phyloP scores from a whole-genome alignment of 805 yeast species.

The Metschnikowia cubensis region DNA sequence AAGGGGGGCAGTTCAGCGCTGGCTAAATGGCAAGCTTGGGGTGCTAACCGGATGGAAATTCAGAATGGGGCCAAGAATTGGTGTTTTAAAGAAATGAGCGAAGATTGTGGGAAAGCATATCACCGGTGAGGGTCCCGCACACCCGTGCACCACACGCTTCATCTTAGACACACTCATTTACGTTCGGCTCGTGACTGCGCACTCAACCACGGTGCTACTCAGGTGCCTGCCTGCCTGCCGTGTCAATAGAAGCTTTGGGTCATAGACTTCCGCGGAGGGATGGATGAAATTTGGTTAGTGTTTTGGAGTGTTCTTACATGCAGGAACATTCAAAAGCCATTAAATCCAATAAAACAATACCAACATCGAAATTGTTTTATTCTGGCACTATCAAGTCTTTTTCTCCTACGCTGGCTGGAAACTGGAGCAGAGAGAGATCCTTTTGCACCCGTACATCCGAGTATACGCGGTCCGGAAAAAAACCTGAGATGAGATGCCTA shows the following conservation, averaged over 20 bases:
- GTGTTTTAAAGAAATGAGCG: slow-evolving; percentile 3
- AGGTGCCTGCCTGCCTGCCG: too few relatives aligned
- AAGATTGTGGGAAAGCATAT: slow-evolving; percentile 6
- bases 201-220: neutral
- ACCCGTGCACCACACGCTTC: neutral
- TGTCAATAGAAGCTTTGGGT: too few relatives aligned
- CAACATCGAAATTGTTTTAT: too few relatives aligned
- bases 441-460: neutral
- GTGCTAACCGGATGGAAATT: neutral
- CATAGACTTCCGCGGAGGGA: neutral
- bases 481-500: slow-evolving; percentile 12
- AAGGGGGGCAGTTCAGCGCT: neutral
- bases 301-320: too few relatives aligned
- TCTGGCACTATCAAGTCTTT: too few relatives aligned
- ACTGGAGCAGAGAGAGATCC: too few relatives aligned
- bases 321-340: too few relatives aligned
- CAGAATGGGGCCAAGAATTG: neutral
- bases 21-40: neutral
- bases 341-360: too few relatives aligned
- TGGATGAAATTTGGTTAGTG: too few relatives aligned
- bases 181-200: slow-evolving; percentile 3
- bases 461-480: neutral
- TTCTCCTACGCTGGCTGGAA: too few relatives aligned
- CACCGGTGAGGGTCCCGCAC: slow-evolving; percentile 4
- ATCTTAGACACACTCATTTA: neutral